Evolutionary conservation across 2,329 filamentous ascomycete genomes (phyloP), one percentile per base, ranked within the genome.

Genomic region (Samsoniella hepiali): DNA sequence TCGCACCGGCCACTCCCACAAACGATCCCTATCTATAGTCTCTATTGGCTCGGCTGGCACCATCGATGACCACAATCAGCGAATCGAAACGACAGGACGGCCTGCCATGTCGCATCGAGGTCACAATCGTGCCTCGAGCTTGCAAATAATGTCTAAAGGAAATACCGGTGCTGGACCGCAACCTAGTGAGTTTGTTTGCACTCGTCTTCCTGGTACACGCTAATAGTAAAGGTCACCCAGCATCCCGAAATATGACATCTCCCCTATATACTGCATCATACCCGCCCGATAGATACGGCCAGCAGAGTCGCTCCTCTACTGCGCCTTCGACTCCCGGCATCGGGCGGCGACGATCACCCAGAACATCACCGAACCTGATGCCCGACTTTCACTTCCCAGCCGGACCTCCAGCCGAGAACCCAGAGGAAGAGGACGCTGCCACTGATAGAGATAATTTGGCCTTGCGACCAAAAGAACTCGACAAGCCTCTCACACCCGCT

Each of bases 21-120:
- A 89, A 73, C 83, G 90, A 69, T 94, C 91, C 3, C 82, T 95
- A 36, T 95, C 91, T 22, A 94, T 95, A 67, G 86, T 94, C 53
- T 94, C 91, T 10, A 85, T 94, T 69, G 89, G 88, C 11, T 85
- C 85, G 27, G 77, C 78, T 44, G 79, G 77, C 36, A 76, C 78
- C 27, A 75, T 80, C 47, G 83, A 84, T 29, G 82, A 83, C 50
- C 76, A 80, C 50, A 68, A 70, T 27, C 76, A 78, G 56, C 74
- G 74, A 63, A 79, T 78, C 66, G 79, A 82, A 34, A 68, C 74
- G 15, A 71, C 77, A 1, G 65, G 71, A 38, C 75, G 78, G 68
- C 75, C 81, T 27, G 77, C 81, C 58, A 82, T 85, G 59, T 83
- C 85, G 27, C 72, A 71, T 22, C 86, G 86, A 69, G 85, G 88